Conservation (phyloP, 768 basidiomycete genomes). For the Mycena indigotica region DNA sequence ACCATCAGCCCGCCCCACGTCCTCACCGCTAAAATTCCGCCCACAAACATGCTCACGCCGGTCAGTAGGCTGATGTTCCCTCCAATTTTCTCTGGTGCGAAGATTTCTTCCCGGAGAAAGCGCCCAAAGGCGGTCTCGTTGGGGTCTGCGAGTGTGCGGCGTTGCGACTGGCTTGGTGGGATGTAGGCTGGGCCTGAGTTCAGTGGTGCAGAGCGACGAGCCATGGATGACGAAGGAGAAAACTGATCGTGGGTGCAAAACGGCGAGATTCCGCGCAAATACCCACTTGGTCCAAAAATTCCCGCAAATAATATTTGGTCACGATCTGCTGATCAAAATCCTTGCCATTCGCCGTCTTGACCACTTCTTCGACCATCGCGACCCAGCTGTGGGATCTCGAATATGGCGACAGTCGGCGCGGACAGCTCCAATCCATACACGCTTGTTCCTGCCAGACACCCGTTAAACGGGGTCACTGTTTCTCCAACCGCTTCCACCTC, state of each 20-base stretch:
- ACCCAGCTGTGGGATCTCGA: too few relatives aligned
- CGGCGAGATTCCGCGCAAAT: too few relatives aligned
- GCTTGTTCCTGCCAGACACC: not conserved
- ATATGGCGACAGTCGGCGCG: not conserved
- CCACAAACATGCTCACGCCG: conserved; percentile 66
- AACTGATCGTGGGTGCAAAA: not conserved
- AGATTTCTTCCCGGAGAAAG: conserved; percentile 64
- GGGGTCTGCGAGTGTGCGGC: conserved; percentile 49
- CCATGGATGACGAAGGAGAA: conserved; percentile 43
- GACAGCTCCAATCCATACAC: not conserved
- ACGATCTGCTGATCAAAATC: too few relatives aligned
- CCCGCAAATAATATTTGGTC: too few relatives aligned
- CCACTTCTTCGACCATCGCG: too few relatives aligned
- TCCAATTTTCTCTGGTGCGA: conserved; percentile 69
- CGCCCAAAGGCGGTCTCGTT: conserved; percentile 66
- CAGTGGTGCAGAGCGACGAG: conserved; percentile 67
- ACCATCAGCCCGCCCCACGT: conserved; percentile 81
- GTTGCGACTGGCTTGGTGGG: conserved; percentile 46
- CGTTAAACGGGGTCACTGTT: not conserved
- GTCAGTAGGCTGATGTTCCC: conserved; percentile 75
- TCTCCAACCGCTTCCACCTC: not conserved
- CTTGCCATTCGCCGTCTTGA: too few relatives aligned
- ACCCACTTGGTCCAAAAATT: too few relatives aligned
- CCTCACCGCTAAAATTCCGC: conserved; percentile 69
- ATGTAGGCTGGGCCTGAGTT: conserved; percentile 57